Evolutionary conservation across 495 filamentous ascomycete genomes (phyloP), one percentile per base, ranked within the genome.

Genomic region (Penicillium verhagenii): DNA sequence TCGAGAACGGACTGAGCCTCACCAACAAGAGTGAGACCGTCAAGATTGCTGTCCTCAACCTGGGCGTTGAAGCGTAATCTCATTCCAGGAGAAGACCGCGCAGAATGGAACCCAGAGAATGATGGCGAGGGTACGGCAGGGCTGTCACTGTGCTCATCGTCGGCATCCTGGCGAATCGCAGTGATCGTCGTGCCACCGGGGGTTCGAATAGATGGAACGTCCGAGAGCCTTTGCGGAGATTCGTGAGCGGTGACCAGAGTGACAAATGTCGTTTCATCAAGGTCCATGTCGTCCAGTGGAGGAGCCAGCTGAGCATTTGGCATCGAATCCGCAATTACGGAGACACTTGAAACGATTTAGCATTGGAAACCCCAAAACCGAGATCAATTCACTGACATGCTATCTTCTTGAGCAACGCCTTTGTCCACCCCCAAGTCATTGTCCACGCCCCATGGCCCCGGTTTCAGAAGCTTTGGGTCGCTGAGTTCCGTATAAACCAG

Each of bases 381-480:
- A 62, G 69, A 63, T 71, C 60, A 76, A 54, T 69, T 63, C 63
- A 76, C 74, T 70, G 70, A 73, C 73, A 71, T 61, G 64, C 69
- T 74, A 63, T 57, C 67, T 66, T 75, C 66, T 67, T 75, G 53
- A 46, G 54, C 56, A 54, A 64, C 54, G 33, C 42, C 52, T 28
- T 47, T 39, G 16, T 56, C 54, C 38, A 62, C 56, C 45, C 52
- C 49, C 20, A 40, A 26, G 20, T 23, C 55, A 21, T 48, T 47
- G 8, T 44, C 54, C 6, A 37, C 29, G 10, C 55, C 56, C 14
- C 42, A 29, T n/a, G 29, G 53, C 38, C 62, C 64, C 58, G 70
- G 69, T 46, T 62, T 76, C 33, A 89, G 68, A 51, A 90, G 71
- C 59, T 86, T 84, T 11, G 86, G 79, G 11, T 87, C 82, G 49